phyloP scores from a whole-genome alignment of 116 monocot species.

The Zostera marina region DNA sequence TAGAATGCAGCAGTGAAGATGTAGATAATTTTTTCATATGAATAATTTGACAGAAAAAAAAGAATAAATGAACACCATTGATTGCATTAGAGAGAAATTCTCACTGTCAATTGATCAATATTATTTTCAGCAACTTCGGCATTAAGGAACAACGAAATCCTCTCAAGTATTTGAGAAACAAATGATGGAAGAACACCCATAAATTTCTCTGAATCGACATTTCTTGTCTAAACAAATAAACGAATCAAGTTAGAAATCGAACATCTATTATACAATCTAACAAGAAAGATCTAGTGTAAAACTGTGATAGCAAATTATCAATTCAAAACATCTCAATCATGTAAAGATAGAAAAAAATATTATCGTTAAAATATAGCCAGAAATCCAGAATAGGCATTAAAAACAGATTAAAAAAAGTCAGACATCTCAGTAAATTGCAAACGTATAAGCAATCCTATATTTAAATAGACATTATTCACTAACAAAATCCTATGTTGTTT shows the following conservation, averaged over 20 bases:
- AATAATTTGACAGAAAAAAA: neutral
- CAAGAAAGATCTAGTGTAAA: too few relatives aligned
- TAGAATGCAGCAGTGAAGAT: neutral
- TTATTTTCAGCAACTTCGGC: constrained; percentile 7
- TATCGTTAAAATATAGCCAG: too few relatives aligned
- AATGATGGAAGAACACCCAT: constrained; percentile 80
- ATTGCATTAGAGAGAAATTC: neutral
- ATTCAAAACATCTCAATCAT: too few relatives aligned
- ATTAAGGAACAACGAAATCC: constrained; percentile 43
- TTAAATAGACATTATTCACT: too few relatives aligned
- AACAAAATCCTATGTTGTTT: too few relatives aligned
- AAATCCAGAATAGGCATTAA: too few relatives aligned
- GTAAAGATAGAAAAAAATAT: too few relatives aligned
- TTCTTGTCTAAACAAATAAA: constrained; percentile 42
- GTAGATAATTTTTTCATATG: neutral
- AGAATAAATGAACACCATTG: neutral
- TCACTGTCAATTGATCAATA: constrained; percentile 82
- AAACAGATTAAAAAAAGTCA: too few relatives aligned
- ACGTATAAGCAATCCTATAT: too few relatives aligned
- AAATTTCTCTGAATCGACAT: constrained; percentile 71
- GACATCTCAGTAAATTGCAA: too few relatives aligned
- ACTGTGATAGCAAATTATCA: too few relatives aligned
- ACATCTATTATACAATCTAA: neutral
- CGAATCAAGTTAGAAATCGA: neutral
- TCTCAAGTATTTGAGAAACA: constrained; percentile 47